A percentile compares a stretch with the other conserved stretches of the same genome.
These are phyloP conservation scores for Auricularia heimuer DNA, from an alignment of 768 basidiomycete genomes.

Conservation along the genomic window DNA sequence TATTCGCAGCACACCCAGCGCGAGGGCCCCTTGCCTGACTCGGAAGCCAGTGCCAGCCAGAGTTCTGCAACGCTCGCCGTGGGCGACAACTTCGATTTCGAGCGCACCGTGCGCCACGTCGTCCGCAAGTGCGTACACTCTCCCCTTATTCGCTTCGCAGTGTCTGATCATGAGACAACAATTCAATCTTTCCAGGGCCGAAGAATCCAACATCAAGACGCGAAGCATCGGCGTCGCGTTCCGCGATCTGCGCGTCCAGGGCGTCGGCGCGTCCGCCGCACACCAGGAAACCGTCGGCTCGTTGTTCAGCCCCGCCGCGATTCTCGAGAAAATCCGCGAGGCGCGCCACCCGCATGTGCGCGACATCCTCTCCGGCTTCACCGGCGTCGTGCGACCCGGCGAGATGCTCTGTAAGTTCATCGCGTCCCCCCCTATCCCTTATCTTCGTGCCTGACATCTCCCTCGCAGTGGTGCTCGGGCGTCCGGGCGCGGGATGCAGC, in stretches of 20 bases:
- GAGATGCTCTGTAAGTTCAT: constrained; percentile 56
- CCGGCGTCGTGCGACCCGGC: constrained; percentile 48
- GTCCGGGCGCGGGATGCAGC: constrained; percentile 77
- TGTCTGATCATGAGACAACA: neutral
- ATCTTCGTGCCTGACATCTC: too few relatives aligned
- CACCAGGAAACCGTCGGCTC: constrained; percentile 56
- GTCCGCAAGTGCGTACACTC: neutral
- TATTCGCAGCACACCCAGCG: too few relatives aligned
- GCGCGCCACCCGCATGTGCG: constrained; percentile 52
- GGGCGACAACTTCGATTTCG: neutral
- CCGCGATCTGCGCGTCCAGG: constrained; percentile 43
- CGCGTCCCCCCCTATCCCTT: constrained; percentile 4
- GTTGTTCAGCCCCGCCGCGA: constrained; percentile 41
- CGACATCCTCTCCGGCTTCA: constrained; percentile 42
- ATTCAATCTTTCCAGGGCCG: neutral
- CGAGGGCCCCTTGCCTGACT: neutral
- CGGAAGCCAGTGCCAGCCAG: neutral
- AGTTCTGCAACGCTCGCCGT: neutral
- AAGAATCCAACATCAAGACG: neutral
- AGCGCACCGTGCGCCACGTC: neutral
- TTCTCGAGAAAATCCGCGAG: constrained; percentile 33
- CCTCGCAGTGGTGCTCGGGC: constrained; percentile 64
- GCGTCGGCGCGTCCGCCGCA: constrained; percentile 44
- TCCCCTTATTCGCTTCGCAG: neutral
- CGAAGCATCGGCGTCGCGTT: constrained; percentile 15